Evolutionary conservation across 2,329 filamentous ascomycete species (phyloP).

Genomic region (Claviceps monticola): DNA sequence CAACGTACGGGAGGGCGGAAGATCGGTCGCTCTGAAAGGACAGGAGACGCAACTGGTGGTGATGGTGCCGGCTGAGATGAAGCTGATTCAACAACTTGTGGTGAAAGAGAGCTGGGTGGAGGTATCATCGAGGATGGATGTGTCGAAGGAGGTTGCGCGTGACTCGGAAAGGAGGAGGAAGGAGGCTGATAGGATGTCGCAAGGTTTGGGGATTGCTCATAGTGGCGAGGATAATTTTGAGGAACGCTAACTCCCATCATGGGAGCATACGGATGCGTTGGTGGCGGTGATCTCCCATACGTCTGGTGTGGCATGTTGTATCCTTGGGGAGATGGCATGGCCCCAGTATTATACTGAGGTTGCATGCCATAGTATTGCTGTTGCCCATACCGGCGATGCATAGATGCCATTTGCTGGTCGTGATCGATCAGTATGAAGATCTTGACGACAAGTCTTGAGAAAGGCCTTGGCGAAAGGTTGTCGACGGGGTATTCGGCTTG

Average conservation of each 20-base stretch:
- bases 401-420: constrained; percentile 23
- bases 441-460: background rate
- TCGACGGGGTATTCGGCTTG: background rate
- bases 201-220: constrained; percentile 38
- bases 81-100: constrained; percentile 22
- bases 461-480: background rate
- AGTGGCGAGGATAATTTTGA: constrained; percentile 34
- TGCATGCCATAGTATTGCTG: constrained; percentile 39
- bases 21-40: constrained; percentile 12
- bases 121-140: constrained; percentile 29
- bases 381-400: constrained; percentile 36
- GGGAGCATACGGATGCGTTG: constrained; percentile 41
- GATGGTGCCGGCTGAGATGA: constrained; percentile 7
- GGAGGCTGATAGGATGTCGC: constrained; percentile 44
- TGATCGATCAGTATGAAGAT: constrained; percentile 14
- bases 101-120: constrained; percentile 33
- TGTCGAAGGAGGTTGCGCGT: constrained; percentile 39
- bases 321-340: constrained; percentile 26
- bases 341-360: constrained; percentile 42
- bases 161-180: constrained; percentile 26
- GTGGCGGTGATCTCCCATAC: constrained; percentile 35
- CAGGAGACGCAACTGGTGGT: constrained; percentile 2
- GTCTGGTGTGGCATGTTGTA: constrained; percentile 34
- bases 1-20: constrained; percentile 39
- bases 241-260: constrained; percentile 33